Conservation (phyloP, 495 filamentous ascomycete species). For the Antarctomyces pellizariae region DNA sequence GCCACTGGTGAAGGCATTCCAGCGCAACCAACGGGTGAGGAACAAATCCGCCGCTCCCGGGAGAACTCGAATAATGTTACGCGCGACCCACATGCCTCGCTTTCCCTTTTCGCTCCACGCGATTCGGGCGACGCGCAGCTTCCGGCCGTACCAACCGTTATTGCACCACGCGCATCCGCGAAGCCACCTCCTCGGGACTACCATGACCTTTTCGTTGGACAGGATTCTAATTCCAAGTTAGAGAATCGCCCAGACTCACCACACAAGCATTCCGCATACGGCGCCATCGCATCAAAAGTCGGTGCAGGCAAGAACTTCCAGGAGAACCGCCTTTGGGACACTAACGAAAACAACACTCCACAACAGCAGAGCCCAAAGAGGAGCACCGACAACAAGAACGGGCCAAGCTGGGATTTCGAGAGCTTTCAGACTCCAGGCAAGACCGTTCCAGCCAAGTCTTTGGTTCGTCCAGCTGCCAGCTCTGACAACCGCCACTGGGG, state of each 20-base stretch:
- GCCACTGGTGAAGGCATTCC: slow-evolving; percentile 2
- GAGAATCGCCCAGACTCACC: slow-evolving; percentile 10
- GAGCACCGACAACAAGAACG: slow-evolving; percentile 30
- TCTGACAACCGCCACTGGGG: slow-evolving; percentile 47
- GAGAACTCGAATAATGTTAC: slow-evolving; percentile 24
- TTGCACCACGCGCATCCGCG: slow-evolving; percentile 29
- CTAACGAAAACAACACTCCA: slow-evolving; percentile 17
- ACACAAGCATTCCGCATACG: slow-evolving; percentile 8
- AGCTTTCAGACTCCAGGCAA: slow-evolving; percentile 70
- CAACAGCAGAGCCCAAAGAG: slow-evolving; percentile 15
- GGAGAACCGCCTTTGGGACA: slow-evolving; percentile 45
- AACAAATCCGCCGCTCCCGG: slow-evolving; percentile 17
- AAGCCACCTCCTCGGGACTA: slow-evolving; percentile 39
- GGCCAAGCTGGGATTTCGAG: slow-evolving; percentile 60
- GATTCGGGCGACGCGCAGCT: slow-evolving; percentile 25
- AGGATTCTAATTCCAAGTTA: slow-evolving; percentile 11
- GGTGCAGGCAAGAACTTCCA: slow-evolving; percentile 49
- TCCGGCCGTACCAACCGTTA: slow-evolving; percentile 18
- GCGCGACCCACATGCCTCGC: slow-evolving; percentile 51
- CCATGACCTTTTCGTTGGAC: slow-evolving; percentile 36
- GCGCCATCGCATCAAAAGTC: slow-evolving; percentile 32
- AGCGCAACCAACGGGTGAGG: slow-evolving; percentile 7
- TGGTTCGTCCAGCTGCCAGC: slow-evolving; percentile 25
- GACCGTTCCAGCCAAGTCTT: slow-evolving; percentile 17
- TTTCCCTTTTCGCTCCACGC: slow-evolving; percentile 44